Evolutionary conservation across 2,329 filamentous ascomycete genomes (phyloP).

Genomic region (Fusarium sp.): DNA sequence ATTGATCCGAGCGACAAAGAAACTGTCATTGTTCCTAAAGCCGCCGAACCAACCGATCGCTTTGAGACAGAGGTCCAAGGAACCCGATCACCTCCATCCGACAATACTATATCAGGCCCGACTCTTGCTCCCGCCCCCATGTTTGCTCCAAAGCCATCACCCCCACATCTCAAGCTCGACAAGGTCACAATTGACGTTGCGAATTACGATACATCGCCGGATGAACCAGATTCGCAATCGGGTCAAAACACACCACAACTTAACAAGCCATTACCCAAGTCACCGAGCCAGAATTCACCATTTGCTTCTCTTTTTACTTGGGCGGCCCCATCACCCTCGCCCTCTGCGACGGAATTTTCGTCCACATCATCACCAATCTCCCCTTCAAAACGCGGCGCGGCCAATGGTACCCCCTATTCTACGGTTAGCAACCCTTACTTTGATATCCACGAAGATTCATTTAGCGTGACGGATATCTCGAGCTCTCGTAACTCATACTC

Average conservation of each 20-base stretch:
- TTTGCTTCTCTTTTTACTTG: slow-evolving; percentile 66
- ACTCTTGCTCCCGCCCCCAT: slow-evolving; percentile 60
- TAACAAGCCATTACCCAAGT: slow-evolving; percentile 67
- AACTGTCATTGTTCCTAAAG: slow-evolving; percentile 2
- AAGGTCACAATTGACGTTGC: slow-evolving; percentile 51
- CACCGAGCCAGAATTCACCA: slow-evolving; percentile 60
- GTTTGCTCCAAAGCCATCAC: slow-evolving; percentile 61
- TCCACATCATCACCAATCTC: slow-evolving; percentile 66
- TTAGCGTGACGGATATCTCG: slow-evolving; percentile 53
- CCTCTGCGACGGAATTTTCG: slow-evolving; percentile 62
- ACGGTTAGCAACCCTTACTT: slow-evolving; percentile 46
- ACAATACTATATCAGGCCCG: slow-evolving; percentile 53
- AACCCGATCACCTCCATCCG: slow-evolving; percentile 37
- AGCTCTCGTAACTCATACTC: slow-evolving; percentile 64
- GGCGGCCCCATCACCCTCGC: slow-evolving; percentile 59
- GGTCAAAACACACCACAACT: slow-evolving; percentile 52
- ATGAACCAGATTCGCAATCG: slow-evolving; percentile 44
- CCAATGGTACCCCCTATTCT: slow-evolving; percentile 48
- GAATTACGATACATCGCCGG: slow-evolving; percentile 42
- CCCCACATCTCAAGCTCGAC: slow-evolving; percentile 64
- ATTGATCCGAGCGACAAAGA: slow-evolving; percentile 40
- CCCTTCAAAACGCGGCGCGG: slow-evolving; percentile 50
- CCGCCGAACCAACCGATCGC: slow-evolving; percentile 22
- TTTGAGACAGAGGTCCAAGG: slow-evolving; percentile 45
- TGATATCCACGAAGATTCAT: slow-evolving; percentile 53